A percentile compares a stretch with the other conserved stretches of the same genome.
These are phyloP conservation scores for Endoconidiophora polonica DNA, from an alignment of 2,329 filamentous ascomycete genomes.

Conservation along the genomic window DNA sequence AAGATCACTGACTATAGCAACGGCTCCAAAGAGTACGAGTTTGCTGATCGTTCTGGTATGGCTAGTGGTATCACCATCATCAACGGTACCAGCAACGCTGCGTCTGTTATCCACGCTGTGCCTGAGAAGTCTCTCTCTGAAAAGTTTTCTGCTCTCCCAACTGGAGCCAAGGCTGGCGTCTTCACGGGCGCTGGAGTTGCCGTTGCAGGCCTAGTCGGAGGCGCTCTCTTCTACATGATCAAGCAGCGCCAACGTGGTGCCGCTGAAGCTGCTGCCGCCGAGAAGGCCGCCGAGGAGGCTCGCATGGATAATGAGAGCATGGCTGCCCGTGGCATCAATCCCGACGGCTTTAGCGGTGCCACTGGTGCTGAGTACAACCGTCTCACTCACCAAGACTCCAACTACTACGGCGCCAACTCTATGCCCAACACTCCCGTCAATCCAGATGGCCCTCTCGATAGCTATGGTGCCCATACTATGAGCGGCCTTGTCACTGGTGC, in stretches of 20 bases:
- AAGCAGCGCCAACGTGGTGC: conserved; percentile 36
- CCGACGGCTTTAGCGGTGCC: conserved; percentile 27
- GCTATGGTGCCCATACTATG: conserved; percentile 18
- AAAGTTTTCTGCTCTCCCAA: conserved; percentile 37
- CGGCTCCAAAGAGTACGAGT: conserved; percentile 45
- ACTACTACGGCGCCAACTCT: conserved; percentile 15
- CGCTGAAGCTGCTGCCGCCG: conserved; percentile 31
- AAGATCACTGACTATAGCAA: conserved; percentile 40
- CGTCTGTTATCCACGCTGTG: conserved; percentile 22
- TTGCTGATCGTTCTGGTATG: conserved; percentile 41
- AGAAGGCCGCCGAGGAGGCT: conserved; percentile 29
- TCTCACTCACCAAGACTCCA: conserved; percentile 16
- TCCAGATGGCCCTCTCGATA: conserved; percentile 16
- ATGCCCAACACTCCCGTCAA: conserved; percentile 12
- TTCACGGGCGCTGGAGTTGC: conserved; percentile 32
- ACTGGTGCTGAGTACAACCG: conserved; percentile 23
- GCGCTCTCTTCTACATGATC: conserved; percentile 35
- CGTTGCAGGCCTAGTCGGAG: conserved; percentile 23
- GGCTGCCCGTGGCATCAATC: conserved; percentile 30
- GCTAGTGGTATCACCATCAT: conserved; percentile 47
- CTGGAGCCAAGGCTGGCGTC: conserved; percentile 33
- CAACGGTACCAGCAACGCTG: conserved; percentile 37
- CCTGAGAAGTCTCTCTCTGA: conserved; percentile 30
- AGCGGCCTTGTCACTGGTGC: conserved; percentile 14
- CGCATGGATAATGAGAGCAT: conserved; percentile 34